phyloP scores from a whole-genome alignment of 768 basidiomycete species.

The Leccinum variicolor region DNA sequence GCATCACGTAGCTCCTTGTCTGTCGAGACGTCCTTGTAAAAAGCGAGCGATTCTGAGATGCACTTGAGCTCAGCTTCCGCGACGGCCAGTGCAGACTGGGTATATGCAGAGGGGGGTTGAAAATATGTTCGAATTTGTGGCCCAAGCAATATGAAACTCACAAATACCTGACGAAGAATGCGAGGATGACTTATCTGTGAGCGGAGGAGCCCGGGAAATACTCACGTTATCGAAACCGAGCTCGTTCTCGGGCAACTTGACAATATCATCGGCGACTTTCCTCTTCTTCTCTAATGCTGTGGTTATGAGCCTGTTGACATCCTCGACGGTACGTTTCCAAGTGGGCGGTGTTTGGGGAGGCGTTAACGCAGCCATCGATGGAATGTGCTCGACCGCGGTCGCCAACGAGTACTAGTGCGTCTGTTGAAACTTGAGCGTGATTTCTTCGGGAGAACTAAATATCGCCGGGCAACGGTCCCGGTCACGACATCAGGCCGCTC shows the following conservation, averaged over 20 bases:
- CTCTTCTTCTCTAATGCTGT: conserved; percentile 56
- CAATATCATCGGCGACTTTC: conserved; percentile 55
- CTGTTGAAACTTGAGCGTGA: not conserved
- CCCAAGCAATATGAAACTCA: conserved; percentile 37
- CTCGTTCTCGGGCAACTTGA: conserved; percentile 50
- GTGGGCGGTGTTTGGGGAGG: conserved; percentile 64
- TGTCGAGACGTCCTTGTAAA: conserved; percentile 81
- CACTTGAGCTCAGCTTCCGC: conserved; percentile 54
- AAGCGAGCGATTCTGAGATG: conserved; percentile 57
- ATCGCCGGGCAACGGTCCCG: no score
- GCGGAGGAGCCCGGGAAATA: conserved; percentile 1
- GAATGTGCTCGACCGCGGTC: conserved; percentile 20
- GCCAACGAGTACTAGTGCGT: no score
- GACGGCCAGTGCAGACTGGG: conserved; percentile 55
- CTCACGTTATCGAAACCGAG: conserved; percentile 68
- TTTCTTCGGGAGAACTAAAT: not conserved
- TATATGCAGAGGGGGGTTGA: conserved; percentile 4
- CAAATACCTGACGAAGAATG: conserved; percentile 55
- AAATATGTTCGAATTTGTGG: not conserved
- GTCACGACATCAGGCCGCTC: no score
- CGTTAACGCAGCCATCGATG: conserved; percentile 32
- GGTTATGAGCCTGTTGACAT: conserved; percentile 54
- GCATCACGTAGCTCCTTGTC: conserved; percentile 78
- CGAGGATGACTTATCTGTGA: not conserved
- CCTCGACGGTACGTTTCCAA: conserved; percentile 66